Base-by-base conservation (phyloP, 2,329 filamentous ascomycete genomes). In the Fusarium nodosum region DNA sequence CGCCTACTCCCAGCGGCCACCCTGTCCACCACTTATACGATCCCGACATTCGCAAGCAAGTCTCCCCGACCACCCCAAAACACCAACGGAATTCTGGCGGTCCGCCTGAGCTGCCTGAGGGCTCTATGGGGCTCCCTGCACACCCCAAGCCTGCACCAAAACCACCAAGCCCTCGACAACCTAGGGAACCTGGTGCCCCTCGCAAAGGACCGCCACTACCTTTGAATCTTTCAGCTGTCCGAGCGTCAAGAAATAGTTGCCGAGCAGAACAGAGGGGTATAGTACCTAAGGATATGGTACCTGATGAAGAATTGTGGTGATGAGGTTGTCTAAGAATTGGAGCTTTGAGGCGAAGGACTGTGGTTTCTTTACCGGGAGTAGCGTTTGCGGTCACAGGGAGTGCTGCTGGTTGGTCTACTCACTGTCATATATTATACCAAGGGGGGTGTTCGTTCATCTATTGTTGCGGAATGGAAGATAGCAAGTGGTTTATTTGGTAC, bases 1-100 rank as follows among this genome's bases (percentile, higher is more conserved):
- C 68, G 28, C 28, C 28, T 30, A 30, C 28, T 20, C 68, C 68
- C 7, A 69, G 57, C 38, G 71, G 70, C 2, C 69, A 76, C 33
- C 68, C 66, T 18, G 71, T 74, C 7, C 78, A 79, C 44, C 73
- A 76, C 50, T 68, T 77, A 46, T 79, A 79, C 59, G 76, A 79
- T 33, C 77, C 77, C 5, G 68, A 78, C 38, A 79, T 79, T 28
- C 74, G 78, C 48, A 73, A 72, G 12, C 75, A 78, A 31, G 50
- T 75, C 38, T 77, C 76, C 2, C 75, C 76, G 7, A 66, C 46
- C 9, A 77, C 75, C 3, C 73, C 69, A 22, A 66, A 63, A 13
- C 60, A 58, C 2, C 30, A 54, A 6, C 61, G 71, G 24, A 66
- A 56, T 18, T 73, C 73, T 15, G 33, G 31, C 3, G 60, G 66